phyloP scores from a whole-genome alignment of 768 basidiomycete genomes.

The Tremella fuciformis region DNA sequence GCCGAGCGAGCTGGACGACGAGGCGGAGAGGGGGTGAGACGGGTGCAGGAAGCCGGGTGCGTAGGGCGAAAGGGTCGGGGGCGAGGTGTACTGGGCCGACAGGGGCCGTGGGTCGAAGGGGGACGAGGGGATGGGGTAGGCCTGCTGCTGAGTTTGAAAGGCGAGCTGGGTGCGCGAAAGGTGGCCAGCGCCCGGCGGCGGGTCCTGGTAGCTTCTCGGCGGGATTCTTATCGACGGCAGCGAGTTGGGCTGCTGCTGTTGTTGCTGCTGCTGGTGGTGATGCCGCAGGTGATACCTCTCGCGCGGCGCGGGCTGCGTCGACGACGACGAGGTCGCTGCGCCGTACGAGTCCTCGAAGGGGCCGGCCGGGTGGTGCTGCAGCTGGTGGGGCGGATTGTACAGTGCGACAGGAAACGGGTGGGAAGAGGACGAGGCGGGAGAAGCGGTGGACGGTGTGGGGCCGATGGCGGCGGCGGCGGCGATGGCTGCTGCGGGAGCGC shows the following conservation, averaged over 20 bases:
- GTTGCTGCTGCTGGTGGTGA: conserved; percentile 10
- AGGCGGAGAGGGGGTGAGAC: conserved; percentile 18
- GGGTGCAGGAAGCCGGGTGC: conserved; percentile 18
- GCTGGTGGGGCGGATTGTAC: neutral
- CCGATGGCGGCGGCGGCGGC: too few relatives aligned
- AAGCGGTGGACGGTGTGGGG: too few relatives aligned
- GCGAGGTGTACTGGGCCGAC: neutral
- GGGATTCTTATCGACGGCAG: neutral
- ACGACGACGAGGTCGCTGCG: conserved; percentile 3
- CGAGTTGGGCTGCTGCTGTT: neutral
- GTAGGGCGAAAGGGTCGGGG: conserved; percentile 9
- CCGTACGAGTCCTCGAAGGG: neutral
- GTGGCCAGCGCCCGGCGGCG: neutral
- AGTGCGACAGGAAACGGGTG: too few relatives aligned
- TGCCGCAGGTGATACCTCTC: conserved; percentile 5
- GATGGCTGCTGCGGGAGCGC: too few relatives aligned
- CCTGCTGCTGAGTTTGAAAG: neutral
- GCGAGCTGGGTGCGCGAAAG: neutral
- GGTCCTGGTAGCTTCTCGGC: neutral
- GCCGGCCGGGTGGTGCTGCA: neutral
- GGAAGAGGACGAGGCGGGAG: too few relatives aligned
- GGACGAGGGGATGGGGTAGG: neutral
- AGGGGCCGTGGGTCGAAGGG: neutral
- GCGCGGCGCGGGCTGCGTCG: neutral
- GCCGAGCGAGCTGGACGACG: conserved; percentile 13